Percentiles rank a stretch among this genome's conserved stretches.
Evolutionary conservation across 164 flowering plant species (phyloP).

Genomic region (Euptelea pleiosperma): DNA sequence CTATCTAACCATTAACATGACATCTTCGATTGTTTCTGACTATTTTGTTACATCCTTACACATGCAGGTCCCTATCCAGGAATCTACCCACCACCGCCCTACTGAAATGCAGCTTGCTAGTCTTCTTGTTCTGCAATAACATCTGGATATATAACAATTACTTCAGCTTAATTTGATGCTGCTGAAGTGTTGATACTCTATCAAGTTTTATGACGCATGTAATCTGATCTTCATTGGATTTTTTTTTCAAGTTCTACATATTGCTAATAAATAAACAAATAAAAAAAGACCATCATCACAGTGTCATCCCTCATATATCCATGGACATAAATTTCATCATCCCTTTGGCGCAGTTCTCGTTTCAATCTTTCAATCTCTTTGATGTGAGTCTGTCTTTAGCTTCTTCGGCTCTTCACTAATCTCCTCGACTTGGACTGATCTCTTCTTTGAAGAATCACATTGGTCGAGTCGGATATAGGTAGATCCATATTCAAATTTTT

Average conservation of each 20-base stretch:
- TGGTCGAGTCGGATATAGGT: no score
- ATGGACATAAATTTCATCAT: conserved; percentile 22
- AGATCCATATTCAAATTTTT: no score
- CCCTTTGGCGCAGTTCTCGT: conserved; percentile 34
- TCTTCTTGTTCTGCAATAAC: not conserved
- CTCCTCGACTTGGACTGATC: no score
- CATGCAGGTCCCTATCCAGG: conserved; percentile 32
- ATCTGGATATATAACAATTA: not conserved
- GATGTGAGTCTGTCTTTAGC: conserved; percentile 26
- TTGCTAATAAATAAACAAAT: not conserved
- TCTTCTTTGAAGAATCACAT: no score
- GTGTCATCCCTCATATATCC: not conserved
- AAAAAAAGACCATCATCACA: not conserved
- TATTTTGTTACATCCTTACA: not conserved
- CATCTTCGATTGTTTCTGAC: not conserved
- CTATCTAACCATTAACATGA: not conserved
- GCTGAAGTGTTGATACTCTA: no score
- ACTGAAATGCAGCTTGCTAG: no score
- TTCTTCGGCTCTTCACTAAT: conserved; percentile 29
- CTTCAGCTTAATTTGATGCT: not conserved
- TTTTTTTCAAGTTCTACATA: no score
- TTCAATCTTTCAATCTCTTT: conserved; percentile 48
- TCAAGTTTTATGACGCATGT: no score
- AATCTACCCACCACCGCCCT: no score
- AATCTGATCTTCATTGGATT: no score